These are phyloP conservation scores for Gracilaria domingensis DNA, from an alignment of 23 red algal genomes.

Conservation along the genomic window DNA sequence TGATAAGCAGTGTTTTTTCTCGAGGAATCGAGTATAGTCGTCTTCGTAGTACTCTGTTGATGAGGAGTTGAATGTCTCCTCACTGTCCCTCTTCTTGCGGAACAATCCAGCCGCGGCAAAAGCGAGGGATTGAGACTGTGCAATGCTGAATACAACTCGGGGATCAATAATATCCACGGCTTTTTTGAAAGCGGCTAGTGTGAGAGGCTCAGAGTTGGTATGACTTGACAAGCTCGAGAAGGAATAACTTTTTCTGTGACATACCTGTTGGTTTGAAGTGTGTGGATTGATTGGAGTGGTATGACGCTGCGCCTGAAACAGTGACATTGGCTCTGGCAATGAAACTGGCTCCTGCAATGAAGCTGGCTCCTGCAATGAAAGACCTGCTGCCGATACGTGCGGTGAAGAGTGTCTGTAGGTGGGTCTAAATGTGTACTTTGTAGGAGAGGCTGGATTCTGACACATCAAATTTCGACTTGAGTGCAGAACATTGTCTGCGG, in stretches of 20 bases:
- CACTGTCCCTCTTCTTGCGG: conserved; percentile 38
- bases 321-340: neutral
- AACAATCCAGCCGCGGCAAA: conserved; percentile 41
- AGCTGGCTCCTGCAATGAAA: neutral
- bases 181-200: conserved; percentile 53
- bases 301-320: neutral
- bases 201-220: conserved; percentile 26
- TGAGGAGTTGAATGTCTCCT: conserved; percentile 33
- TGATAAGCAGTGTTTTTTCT: conserved; percentile 42
- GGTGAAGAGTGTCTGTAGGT: neutral
- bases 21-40: conserved; percentile 55
- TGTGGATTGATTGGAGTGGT: neutral
- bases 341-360: neutral
- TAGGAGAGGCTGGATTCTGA: conserved; percentile 7
- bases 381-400: conserved; percentile 9
- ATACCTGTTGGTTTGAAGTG: conserved; percentile 6
- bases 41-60: conserved; percentile 66
- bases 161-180: conserved; percentile 61
- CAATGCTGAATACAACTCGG: conserved; percentile 48
- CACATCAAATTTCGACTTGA: conserved; percentile 16
- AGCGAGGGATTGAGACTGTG: conserved; percentile 5
- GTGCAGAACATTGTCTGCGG: neutral
- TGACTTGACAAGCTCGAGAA: conserved; percentile 35
- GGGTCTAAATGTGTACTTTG: conserved; percentile 36
- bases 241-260: conserved; percentile 41